These are phyloP conservation scores for Apiospora aurea DNA, from an alignment of 2,329 filamentous ascomycete genomes.

Conservation along the genomic window DNA sequence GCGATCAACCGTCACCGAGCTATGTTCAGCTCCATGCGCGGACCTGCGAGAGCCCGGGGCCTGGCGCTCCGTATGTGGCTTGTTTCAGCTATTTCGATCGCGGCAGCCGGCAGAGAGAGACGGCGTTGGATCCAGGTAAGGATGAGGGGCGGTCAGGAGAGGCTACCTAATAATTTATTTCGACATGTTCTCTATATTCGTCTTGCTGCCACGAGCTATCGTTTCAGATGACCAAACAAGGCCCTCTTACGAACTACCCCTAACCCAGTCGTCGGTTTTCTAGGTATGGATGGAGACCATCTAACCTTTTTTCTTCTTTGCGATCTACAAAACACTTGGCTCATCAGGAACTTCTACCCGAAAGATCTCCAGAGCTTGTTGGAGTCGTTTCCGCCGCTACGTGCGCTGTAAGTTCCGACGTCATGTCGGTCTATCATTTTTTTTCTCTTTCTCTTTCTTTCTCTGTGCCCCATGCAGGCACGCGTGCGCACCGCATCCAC, in stretches of 20 bases:
- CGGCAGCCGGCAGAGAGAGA: conserved; percentile 4
- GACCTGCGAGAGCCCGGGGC: background rate
- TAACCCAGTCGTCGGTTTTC: background rate
- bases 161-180: background rate
- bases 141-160: background rate
- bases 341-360: background rate
- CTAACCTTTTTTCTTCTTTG: background rate
- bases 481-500: background rate
- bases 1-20: background rate
- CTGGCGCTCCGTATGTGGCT: background rate
- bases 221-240: conserved; percentile 4
- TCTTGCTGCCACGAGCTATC: background rate
- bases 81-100: conserved; percentile 16
- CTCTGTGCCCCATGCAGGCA: background rate
- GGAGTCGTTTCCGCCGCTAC: background rate
- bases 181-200: background rate
- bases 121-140: background rate
- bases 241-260: background rate
- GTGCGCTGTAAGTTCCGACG: background rate
- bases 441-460: background rate
- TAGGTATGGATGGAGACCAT: background rate
- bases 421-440: background rate
- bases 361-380: background rate
- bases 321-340: conserved; percentile 7
- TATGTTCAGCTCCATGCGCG: background rate